Conservation (phyloP, 2,329 filamentous ascomycete species). For the Xylariaceae sp. region DNA sequence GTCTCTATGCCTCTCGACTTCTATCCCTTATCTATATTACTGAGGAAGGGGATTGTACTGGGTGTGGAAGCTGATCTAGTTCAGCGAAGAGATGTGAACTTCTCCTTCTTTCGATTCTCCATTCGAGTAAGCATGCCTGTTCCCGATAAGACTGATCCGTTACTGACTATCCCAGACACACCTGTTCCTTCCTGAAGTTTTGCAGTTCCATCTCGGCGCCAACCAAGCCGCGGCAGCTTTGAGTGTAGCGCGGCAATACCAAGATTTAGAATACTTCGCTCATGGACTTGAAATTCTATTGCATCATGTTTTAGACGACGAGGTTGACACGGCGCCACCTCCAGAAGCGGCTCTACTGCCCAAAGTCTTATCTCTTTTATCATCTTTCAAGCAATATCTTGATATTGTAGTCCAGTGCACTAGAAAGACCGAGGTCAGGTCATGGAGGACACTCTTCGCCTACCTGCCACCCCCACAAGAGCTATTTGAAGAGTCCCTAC, state of each 20-base stretch:
- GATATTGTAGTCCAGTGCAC: conserved; percentile 97
- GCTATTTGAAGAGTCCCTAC: conserved; percentile 87
- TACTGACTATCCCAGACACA: conserved; percentile 61
- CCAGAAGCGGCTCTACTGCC: conserved; percentile 63
- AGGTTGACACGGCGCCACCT: conserved; percentile 69
- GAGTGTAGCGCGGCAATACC: conserved; percentile 78
- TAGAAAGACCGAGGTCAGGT: conserved; percentile 90
- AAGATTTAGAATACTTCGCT: conserved; percentile 83
- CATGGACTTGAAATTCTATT: conserved; percentile 90
- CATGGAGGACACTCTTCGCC: conserved; percentile 89
- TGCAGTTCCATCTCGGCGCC: conserved; percentile 72
- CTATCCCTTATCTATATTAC: conserved; percentile 81
- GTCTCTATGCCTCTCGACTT: conserved; percentile 87
- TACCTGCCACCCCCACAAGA: conserved; percentile 87
- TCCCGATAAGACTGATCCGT: neutral
- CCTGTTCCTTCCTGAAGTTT: conserved; percentile 83
- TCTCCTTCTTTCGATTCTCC: conserved; percentile 83
- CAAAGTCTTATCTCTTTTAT: conserved; percentile 59
- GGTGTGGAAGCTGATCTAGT: conserved; percentile 90
- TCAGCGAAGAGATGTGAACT: conserved; percentile 87
- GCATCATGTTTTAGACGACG: conserved; percentile 90
- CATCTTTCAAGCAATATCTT: conserved; percentile 78
- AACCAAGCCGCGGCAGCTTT: conserved; percentile 78
- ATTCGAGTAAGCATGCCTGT: conserved; percentile 65
- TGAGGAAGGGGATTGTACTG: conserved; percentile 86